Percentiles rank a stretch among this genome's conserved stretches.
Conservation (phyloP, 345 rosid species). For the Heritiera fomes region DNA sequence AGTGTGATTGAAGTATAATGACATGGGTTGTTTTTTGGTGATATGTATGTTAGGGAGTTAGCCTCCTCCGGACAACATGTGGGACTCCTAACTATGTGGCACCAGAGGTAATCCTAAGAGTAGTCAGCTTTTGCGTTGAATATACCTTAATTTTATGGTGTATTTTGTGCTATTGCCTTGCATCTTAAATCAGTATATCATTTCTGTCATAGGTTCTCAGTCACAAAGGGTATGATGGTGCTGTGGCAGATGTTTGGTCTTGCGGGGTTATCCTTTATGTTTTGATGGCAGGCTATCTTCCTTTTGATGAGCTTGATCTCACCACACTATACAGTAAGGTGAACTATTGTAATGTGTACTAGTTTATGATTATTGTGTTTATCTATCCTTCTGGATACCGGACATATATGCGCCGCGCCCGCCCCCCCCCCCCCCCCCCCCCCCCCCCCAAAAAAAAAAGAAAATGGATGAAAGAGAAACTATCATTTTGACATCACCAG, state of each 20-base stretch:
- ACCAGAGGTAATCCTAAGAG: constrained; percentile 69
- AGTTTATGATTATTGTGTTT: constrained; percentile 5
- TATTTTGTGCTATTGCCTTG: background rate
- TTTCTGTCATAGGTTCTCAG: constrained; percentile 69
- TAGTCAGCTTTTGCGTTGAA: background rate
- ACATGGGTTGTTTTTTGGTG: constrained; percentile 13
- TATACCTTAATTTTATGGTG: background rate
- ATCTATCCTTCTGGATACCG: background rate
- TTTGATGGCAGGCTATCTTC: constrained; percentile 95
- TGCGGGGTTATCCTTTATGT: constrained; percentile 97
- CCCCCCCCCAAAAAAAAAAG: background rate
- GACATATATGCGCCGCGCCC: background rate
- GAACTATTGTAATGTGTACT: constrained; percentile 30
- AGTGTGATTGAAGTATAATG: constrained; percentile 6
- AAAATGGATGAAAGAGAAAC: background rate
- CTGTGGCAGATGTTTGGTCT: constrained; percentile 96
- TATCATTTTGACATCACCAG: background rate
- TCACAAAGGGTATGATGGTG: constrained; percentile 96
- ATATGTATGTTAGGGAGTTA: constrained; percentile 62
- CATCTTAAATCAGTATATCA: constrained; percentile 18
- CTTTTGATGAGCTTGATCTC: constrained; percentile 96
- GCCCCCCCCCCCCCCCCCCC: too few species aligned
- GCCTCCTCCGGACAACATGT: constrained; percentile 84
- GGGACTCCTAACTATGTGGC: constrained; percentile 98
- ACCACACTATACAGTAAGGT: constrained; percentile 91